Conservation (phyloP, 495 filamentous ascomycete genomes). For the Hypoxylon subgilvum region DNA sequence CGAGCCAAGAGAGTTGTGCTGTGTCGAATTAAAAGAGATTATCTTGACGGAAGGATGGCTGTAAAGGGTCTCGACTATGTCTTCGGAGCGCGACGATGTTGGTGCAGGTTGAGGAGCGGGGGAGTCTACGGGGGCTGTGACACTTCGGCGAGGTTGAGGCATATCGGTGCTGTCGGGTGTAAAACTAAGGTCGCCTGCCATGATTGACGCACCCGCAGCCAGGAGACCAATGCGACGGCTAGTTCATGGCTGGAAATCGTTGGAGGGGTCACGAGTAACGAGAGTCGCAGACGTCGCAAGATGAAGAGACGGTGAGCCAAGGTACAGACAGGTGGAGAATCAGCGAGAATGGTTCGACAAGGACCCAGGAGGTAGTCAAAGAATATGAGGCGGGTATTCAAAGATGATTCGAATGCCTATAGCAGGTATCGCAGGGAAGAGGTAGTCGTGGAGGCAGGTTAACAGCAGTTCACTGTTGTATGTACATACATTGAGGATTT, state of each 20-base stretch:
- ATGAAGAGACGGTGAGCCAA: constrained; percentile 22
- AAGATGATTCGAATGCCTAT: background rate
- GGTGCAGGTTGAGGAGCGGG: constrained; percentile 28
- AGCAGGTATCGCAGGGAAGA: no score
- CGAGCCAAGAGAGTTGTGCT: constrained; percentile 44
- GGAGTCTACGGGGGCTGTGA: constrained; percentile 45
- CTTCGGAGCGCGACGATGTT: constrained; percentile 34
- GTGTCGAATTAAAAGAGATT: constrained; percentile 65
- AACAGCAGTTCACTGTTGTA: no score
- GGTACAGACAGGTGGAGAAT: background rate
- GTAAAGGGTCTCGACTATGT: constrained; percentile 72
- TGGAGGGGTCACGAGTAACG: no score
- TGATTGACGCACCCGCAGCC: constrained; percentile 12
- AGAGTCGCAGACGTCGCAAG: no score
- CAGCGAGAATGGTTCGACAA: background rate
- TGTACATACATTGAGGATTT: no score
- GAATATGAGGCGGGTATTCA: background rate
- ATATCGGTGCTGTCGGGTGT: constrained; percentile 14
- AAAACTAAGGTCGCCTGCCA: constrained; percentile 19
- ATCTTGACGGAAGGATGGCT: constrained; percentile 70
- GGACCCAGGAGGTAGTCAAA: background rate
- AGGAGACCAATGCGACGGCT: constrained; percentile 11
- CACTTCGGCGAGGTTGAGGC: constrained; percentile 48
- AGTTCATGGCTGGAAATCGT: constrained; percentile 18
- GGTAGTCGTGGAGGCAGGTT: no score